Conservation (phyloP, 192 early-diverging fungal species). For the Backusella luteola region DNA sequence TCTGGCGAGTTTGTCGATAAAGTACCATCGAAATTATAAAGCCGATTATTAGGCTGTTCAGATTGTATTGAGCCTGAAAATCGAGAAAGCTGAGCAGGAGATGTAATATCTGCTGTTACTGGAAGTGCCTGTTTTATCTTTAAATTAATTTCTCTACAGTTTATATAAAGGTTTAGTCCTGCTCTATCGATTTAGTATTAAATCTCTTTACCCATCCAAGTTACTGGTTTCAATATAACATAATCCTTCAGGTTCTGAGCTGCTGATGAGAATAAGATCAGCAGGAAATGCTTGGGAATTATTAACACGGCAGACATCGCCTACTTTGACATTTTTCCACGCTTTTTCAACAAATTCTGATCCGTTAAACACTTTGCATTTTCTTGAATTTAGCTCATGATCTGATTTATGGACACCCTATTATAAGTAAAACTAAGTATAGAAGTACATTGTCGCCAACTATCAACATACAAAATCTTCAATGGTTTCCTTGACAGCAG, state of each 20-base stretch:
- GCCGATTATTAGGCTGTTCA: slow-evolving; percentile 89
- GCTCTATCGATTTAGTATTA: slow-evolving; percentile 2
- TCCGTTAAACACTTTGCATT: slow-evolving; percentile 61
- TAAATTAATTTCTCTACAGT: slow-evolving; percentile 82
- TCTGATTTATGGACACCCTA: slow-evolving; percentile 80
- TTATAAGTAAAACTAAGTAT: neutral
- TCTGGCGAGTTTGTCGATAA: slow-evolving; percentile 26
- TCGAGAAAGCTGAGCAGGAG: slow-evolving; percentile 58
- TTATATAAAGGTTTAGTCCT: slow-evolving; percentile 1
- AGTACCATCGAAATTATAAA: slow-evolving; percentile 88
- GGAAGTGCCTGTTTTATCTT: slow-evolving; percentile 90
- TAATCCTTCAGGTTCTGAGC: slow-evolving; percentile 88
- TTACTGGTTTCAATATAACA: slow-evolving; percentile 97
- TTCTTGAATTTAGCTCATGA: slow-evolving; percentile 67
- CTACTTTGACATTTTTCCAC: slow-evolving; percentile 84
- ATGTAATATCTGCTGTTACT: slow-evolving; percentile 71
- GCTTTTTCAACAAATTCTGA: slow-evolving; percentile 68
- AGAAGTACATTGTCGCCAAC: no score
- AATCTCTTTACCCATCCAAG: slow-evolving; percentile 63
- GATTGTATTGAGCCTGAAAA: slow-evolving; percentile 77
- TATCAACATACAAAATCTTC: slow-evolving; percentile 66
- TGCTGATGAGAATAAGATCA: slow-evolving; percentile 84
- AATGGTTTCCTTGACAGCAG: slow-evolving; percentile 86
- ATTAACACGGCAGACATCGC: slow-evolving; percentile 88
- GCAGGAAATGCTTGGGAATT: slow-evolving; percentile 89